These are phyloP conservation scores for Fomitopsis palustris DNA, from an alignment of 1,284 basidiomycete genomes.

Conservation along the genomic window DNA sequence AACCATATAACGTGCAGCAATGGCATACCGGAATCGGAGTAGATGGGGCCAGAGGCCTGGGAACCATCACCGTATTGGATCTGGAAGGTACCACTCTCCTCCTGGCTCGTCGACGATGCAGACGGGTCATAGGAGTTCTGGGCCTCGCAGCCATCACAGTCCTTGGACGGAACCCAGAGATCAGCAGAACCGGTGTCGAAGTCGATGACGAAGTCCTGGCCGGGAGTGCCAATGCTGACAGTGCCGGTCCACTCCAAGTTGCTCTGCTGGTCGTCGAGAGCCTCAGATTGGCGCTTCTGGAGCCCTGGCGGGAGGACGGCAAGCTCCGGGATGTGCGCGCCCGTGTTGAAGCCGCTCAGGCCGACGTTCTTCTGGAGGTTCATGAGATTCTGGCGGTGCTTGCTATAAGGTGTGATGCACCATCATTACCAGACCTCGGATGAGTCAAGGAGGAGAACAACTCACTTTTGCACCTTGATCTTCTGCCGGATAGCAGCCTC, in stretches of 20 bases:
- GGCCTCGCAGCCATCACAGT: slow-evolving; percentile 17
- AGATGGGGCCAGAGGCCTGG: slow-evolving; percentile 45
- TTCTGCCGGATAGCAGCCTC: slow-evolving; percentile 13
- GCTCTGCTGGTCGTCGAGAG: slow-evolving; percentile 14
- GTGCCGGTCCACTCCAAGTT: slow-evolving; percentile 17
- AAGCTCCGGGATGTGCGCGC: slow-evolving; percentile 8
- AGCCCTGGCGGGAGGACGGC: slow-evolving; percentile 4
- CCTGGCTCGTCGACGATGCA: slow-evolving; percentile 33
- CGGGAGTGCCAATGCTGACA: slow-evolving; percentile 19
- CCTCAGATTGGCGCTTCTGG: slow-evolving; percentile 10
- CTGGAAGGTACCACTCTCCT: slow-evolving; percentile 33
- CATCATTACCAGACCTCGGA: neutral
- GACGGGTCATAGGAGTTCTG: slow-evolving; percentile 28
- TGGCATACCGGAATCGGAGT: slow-evolving; percentile 41
- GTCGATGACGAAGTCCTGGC: slow-evolving; percentile 20
- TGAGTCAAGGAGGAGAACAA: neutral
- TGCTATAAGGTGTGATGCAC: slow-evolving; percentile 9
- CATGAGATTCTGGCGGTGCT: slow-evolving; percentile 19
- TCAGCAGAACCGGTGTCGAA: slow-evolving; percentile 28
- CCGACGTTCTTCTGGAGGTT: slow-evolving; percentile 21
- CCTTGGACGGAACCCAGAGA: slow-evolving; percentile 22
- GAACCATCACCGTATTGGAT: slow-evolving; percentile 57
- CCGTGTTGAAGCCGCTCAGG: slow-evolving; percentile 6
- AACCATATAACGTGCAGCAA: neutral
- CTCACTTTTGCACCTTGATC: slow-evolving; percentile 18